Base-by-base conservation (phyloP, 805 yeast species). In the Phaffomyces antillensis region DNA sequence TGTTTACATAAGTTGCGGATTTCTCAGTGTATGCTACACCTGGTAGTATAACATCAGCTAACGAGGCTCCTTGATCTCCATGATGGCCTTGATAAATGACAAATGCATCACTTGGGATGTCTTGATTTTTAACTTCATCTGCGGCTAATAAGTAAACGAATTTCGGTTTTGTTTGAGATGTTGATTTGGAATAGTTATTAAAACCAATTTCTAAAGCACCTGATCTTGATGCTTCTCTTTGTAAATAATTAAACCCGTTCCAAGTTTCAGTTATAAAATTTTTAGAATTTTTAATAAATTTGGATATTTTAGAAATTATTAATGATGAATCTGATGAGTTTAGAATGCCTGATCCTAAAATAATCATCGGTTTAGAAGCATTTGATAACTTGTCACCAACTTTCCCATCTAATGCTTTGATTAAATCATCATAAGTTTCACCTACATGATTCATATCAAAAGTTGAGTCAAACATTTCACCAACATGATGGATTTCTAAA, bases 81-180 rank as follows among this genome's bases (percentile, higher is more conserved):
- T 86, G 95, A 66, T 87, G 95, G 45, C 96, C 96, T 68, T 86
- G 88, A 68, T 86, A 86, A 43, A 86, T 81, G 28, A 87, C 96
- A 63, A 86, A 87, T 4, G 96, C 87, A 62, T 86, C 93, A 63
- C 73, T 71, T 53, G 95, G 95, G 55, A 86, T 77, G 48, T 83
- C 83, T 47, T 73, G 67, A 49, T 81, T 77, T 49, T 73, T 67
- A 50, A 86, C 64, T 66, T 87, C 95, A 64, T 86, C 96, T 32
- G 96, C 95, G 37, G 91, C 93, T 44, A 86, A 73, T 56, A 86
- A 71, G 70, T 84, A 87, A 43, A 86, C 75, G 62, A 87, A 73
- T 69, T 86, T 87, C 46, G 95, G 85, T 43, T 68, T 64, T n/a
- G 75, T 63, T 10, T 64, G 58, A 34, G 76, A 68, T 32, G 64